Conservation (phyloP, 1,139 yeast species). For the Diutina scorzettiae region DNA sequence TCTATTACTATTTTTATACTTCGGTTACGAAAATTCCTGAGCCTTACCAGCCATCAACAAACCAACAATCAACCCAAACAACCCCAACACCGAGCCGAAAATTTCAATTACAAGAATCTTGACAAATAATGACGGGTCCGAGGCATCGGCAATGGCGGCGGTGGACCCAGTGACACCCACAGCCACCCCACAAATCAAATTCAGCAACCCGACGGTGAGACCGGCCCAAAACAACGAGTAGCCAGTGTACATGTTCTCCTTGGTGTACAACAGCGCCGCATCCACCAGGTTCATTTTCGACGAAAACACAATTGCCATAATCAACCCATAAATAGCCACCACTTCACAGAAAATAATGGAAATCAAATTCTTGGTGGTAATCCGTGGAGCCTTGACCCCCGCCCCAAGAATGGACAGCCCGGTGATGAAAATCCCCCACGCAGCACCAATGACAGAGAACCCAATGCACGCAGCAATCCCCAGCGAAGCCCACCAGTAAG, state of each 20-base stretch:
- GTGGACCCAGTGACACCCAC: slow-evolving; percentile 98
- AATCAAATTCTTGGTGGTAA: slow-evolving; percentile 92
- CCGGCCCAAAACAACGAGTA: slow-evolving; percentile 98
- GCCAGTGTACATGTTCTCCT: slow-evolving; percentile 85
- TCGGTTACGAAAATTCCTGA: slow-evolving; percentile 40
- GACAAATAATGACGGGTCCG: slow-evolving; percentile 88
- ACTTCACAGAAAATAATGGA: slow-evolving; percentile 98
- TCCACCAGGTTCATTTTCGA: slow-evolving; percentile 75
- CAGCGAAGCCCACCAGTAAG: slow-evolving; percentile 92
- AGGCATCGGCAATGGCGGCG: slow-evolving; percentile 97
- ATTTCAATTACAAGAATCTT: slow-evolving; percentile 94
- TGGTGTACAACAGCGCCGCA: slow-evolving; percentile 49
- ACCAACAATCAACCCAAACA: slow-evolving; percentile 91
- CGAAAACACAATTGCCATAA: slow-evolving; percentile 95
- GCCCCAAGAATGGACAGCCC: slow-evolving; percentile 95
- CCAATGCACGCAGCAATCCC: slow-evolving; percentile 95
- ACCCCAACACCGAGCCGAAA: slow-evolving; percentile 91
- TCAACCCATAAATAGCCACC: slow-evolving; percentile 95
- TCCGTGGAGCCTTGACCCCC: slow-evolving; percentile 94
- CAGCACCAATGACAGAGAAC: slow-evolving; percentile 92
- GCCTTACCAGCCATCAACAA: slow-evolving; percentile 96
- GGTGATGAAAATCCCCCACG: slow-evolving; percentile 97
- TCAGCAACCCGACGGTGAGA: slow-evolving; percentile 84
- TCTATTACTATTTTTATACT: neutral
- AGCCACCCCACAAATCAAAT: slow-evolving; percentile 91